A percentile compares a stretch with the other conserved stretches of the same genome.
Conservation (phyloP, 192 early-diverging fungal species). For the Lunasporangiospora selenospora region DNA sequence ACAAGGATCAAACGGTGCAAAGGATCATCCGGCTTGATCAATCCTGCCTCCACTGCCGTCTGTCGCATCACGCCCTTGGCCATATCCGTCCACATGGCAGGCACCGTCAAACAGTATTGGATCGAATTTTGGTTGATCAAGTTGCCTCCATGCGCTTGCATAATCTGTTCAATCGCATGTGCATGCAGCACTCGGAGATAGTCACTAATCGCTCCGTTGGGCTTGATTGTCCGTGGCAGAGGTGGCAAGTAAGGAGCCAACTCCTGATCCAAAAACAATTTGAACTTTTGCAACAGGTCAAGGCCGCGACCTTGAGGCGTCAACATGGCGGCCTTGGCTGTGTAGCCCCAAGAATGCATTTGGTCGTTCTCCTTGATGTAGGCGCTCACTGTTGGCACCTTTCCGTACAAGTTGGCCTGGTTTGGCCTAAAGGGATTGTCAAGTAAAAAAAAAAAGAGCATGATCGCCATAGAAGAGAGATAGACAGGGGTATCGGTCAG, state of each 20-base stretch:
- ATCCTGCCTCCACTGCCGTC: conserved; percentile 56
- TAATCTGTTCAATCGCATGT: conserved; percentile 52
- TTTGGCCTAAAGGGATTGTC: conserved; percentile 9
- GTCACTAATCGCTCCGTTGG: conserved; percentile 56
- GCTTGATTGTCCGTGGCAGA: conserved; percentile 47
- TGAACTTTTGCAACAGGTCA: conserved; percentile 55
- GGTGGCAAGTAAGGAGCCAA: conserved; percentile 53
- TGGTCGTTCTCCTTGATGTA: conserved; percentile 51
- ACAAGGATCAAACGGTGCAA: conserved; percentile 54
- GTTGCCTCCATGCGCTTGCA: conserved; percentile 48
- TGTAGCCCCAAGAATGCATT: conserved; percentile 55
- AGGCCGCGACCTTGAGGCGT: conserved; percentile 43
- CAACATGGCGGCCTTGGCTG: conserved; percentile 50
- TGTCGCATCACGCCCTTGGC: conserved; percentile 63
- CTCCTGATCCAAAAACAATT: conserved; percentile 55
- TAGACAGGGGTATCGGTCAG: too few species aligned
- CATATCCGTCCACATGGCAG: conserved; percentile 61
- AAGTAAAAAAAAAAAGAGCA: conserved; percentile 18
- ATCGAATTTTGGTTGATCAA: conserved; percentile 47
- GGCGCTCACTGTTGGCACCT: conserved; percentile 57
- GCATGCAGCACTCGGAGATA: conserved; percentile 54
- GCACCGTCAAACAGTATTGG: conserved; percentile 57
- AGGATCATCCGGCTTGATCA: conserved; percentile 51
- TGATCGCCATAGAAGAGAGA: too few species aligned
- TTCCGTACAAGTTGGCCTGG: conserved; percentile 49